Percentiles rank a stretch among this genome's conserved stretches.
Evolutionary conservation across 495 filamentous ascomycete species (phyloP).

Genomic region (Podospora appendiculata): DNA sequence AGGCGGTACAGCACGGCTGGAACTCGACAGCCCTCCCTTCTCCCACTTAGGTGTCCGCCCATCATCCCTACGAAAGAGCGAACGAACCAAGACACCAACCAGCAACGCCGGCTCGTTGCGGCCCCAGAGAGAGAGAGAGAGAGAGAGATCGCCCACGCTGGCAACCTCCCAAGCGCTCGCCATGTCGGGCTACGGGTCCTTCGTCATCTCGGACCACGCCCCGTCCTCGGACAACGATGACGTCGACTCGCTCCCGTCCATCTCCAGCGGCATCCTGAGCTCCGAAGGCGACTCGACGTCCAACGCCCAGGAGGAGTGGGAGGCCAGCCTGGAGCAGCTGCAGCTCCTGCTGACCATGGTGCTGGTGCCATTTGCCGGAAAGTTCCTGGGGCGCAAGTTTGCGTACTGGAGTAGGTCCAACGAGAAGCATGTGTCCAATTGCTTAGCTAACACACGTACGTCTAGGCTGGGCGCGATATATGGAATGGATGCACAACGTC

Average conservation of each 20-base stretch:
- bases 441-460: conserved; percentile 8
- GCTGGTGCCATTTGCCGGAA: conserved; percentile 83
- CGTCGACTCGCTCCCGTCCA: conserved; percentile 71
- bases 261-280: conserved; percentile 52
- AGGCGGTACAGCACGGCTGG: background rate
- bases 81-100: background rate
- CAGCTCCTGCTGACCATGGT: conserved; percentile 92
- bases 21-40: no score
- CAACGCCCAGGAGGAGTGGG: conserved; percentile 91
- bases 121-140: no score
- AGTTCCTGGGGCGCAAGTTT: conserved; percentile 86
- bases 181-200: conserved; percentile 34
- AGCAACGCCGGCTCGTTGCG: background rate
- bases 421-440: background rate
- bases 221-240: conserved; percentile 52
- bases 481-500: conserved; percentile 50
- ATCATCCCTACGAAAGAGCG: background rate
- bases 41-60: no score
- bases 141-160: no score
- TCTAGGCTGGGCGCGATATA: conserved; percentile 48
- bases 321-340: conserved; percentile 83
- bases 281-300: conserved; percentile 52
- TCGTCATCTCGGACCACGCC: conserved; percentile 31
- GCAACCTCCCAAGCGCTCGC: background rate
- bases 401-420: conserved; percentile 83